Evolutionary conservation across 495 filamentous ascomycete genomes (phyloP), one percentile per base, ranked within the genome.

Genomic region (Penicillium diatomitis): DNA sequence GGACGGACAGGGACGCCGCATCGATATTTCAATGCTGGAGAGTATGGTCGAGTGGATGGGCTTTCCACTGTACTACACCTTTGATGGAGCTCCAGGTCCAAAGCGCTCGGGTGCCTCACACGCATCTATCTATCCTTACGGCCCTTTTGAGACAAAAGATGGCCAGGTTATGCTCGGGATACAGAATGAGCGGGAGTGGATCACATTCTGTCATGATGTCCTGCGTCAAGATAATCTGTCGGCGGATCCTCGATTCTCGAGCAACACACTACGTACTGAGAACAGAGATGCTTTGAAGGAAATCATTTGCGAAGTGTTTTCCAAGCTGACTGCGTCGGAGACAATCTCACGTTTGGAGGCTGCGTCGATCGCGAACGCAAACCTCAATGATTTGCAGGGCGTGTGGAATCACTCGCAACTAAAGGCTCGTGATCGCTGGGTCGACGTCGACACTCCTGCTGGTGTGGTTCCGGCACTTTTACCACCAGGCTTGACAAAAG

Each of bases 41-140:
- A 68, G 69, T 41, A 73, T 78, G 75, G 69, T 69, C 2, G 75
- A 78, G 49, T 78, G 75, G 75, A 78, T 77, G 75, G 59, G 65
- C 2, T 78, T 77, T 41, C 75, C 74, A 0, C 62, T 78, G 67
- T 78, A 78, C 51, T 78, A 78, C 45, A 59, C 71, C 11, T 74
- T 63, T 45, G 54, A 73, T 9, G 62, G 60, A 20, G 63, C 67
- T 2, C 58, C 67, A 0, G 62, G 62, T 0, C 75, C 74, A 0
- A 53, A 56, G 3, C 64, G 67, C 3, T 66, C 67, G 5, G 74
- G 74, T 7, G 74, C 75, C 0, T 70, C 72, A 4, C 75, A 78
- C 44, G 72, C 74, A 0, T 56, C 72, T 0, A 73, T 77, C 30
- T 78, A 77, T 37, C 75, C 75, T 4, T 78, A 78, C 43, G 75